Percentiles rank a stretch among this genome's conserved stretches.
Evolutionary conservation across 192 early-diverging fungal genomes (phyloP).

Genomic region (Coemansia sp.): DNA sequence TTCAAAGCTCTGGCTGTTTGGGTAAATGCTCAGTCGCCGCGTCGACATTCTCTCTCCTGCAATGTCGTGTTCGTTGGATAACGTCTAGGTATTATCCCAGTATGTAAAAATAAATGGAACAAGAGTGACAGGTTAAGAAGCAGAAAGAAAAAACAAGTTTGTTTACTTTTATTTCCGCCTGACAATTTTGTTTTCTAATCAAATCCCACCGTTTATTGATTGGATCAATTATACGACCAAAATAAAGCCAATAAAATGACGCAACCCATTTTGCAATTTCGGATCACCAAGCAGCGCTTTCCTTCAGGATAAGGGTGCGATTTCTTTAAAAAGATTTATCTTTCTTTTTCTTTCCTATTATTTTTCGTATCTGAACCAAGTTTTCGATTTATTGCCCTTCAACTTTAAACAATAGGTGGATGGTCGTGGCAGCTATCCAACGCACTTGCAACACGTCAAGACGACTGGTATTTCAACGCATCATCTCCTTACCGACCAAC

Average conservation of each 20-base stretch:
- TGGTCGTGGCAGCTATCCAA: not conserved
- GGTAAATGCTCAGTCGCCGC: constrained; percentile 50
- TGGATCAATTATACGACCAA: not conserved
- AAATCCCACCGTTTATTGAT: not conserved
- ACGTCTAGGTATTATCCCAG: not conserved
- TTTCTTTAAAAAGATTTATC: no score
- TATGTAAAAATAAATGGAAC: not conserved
- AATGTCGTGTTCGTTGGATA: not conserved
- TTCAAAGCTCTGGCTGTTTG: constrained; percentile 50
- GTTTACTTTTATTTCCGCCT: not conserved
- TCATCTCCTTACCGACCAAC: not conserved
- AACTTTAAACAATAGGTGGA: not conserved
- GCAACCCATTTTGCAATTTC: no score
- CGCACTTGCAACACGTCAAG: not conserved
- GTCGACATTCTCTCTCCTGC: constrained; percentile 28
- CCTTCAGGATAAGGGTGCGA: no score
- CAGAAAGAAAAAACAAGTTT: constrained; percentile 2
- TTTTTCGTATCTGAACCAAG: no score
- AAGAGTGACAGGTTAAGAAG: not conserved
- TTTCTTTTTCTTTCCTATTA: not conserved
- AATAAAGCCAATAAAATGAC: no score
- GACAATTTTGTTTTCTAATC: no score
- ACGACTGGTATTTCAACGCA: not conserved
- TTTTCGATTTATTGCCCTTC: no score
- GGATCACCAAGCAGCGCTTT: no score